These are phyloP conservation scores for Tilletia indica DNA, from an alignment of 1,284 basidiomycete species.

Conservation along the genomic window DNA sequence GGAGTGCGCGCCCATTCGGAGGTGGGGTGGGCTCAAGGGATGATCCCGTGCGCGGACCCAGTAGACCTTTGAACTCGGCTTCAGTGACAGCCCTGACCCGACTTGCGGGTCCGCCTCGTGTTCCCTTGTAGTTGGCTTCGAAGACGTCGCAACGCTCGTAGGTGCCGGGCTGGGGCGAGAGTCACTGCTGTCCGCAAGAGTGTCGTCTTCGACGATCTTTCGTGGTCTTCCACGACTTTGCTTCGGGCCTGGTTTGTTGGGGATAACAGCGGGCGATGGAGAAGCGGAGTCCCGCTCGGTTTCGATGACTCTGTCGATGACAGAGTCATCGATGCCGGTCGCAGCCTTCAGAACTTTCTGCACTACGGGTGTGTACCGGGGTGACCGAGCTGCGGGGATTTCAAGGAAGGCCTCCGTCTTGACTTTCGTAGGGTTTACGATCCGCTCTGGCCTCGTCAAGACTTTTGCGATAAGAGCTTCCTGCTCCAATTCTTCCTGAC, in stretches of 20 bases:
- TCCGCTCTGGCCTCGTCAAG: background rate
- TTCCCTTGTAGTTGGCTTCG: background rate
- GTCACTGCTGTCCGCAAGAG: too few species aligned
- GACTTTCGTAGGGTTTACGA: background rate
- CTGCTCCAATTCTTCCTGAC: background rate
- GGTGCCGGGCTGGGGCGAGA: too few species aligned
- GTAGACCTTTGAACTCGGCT: slow-evolving; percentile 2
- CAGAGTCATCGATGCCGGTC: too few species aligned
- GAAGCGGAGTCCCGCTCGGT: too few species aligned
- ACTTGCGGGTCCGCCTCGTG: slow-evolving; percentile 3
- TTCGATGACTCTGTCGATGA: too few species aligned
- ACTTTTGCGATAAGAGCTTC: background rate
- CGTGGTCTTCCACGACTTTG: too few species aligned
- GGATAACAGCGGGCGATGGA: too few species aligned
- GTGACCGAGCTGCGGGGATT: background rate
- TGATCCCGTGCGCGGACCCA: background rate
- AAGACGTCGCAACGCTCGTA: too few species aligned
- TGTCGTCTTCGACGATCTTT: too few species aligned
- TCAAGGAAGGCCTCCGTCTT: slow-evolving; percentile 6
- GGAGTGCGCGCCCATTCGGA: background rate
- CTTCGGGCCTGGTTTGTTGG: too few species aligned
- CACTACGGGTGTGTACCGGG: too few species aligned
- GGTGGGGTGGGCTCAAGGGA: background rate
- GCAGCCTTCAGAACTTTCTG: too few species aligned
- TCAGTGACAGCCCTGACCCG: background rate